Base-by-base conservation (phyloP, 2,329 filamentous ascomycete genomes). In the Phaeoacremonium minimum region DNA sequence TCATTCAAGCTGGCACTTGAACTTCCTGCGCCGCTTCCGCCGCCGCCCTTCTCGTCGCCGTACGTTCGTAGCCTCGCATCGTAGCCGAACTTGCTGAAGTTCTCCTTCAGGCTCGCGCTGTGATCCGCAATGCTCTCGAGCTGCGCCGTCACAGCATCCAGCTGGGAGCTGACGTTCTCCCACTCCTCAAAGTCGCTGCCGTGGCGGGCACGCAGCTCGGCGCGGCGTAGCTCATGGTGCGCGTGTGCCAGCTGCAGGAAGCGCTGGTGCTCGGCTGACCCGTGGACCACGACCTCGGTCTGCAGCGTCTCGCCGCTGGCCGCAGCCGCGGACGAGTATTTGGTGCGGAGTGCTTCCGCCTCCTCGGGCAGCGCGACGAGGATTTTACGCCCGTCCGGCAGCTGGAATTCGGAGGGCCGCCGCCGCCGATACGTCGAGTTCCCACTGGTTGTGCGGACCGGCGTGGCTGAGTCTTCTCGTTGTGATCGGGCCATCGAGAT, bases 11-110 rank as follows among this genome's bases (percentile, higher is more conserved):
- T 44, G 40, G 15, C 18, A 38, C 29, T 33, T 28, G 13, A 38
- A 30, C 32, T 15, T 50, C 48, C 31, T 52, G 54, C 11, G 41
- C 46, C 36, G 63, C 64, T 60, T 46, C 59, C 51, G 46, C 56
- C 56, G 47, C 56, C 50, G 48, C 53, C 56, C 38, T 62, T 36
- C 43, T 46, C 42, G 15, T 33, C 33, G 16, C 29, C 46, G 33
- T 46, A 73, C 36, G 69, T 73, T 37, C 76, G 62, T 35, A 83
- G 56, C 51, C 74, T 68, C 18, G 77, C 76, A 33, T 66, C 67
- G 50, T 80, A 83, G 2, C 80, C 79, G 58, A 78, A 83, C 48
- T 76, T 77, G 37, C 67, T 68, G 51, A 83, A 83, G 50, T 75
- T 82, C 20, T 75, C 74, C 46, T 76, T 73, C 15, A 83, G 58